Percentiles rank a stretch among this genome's conserved stretches.
phyloP scores from a whole-genome alignment of 2,329 filamentous ascomycete species.

The Sclerotinia minor region DNA sequence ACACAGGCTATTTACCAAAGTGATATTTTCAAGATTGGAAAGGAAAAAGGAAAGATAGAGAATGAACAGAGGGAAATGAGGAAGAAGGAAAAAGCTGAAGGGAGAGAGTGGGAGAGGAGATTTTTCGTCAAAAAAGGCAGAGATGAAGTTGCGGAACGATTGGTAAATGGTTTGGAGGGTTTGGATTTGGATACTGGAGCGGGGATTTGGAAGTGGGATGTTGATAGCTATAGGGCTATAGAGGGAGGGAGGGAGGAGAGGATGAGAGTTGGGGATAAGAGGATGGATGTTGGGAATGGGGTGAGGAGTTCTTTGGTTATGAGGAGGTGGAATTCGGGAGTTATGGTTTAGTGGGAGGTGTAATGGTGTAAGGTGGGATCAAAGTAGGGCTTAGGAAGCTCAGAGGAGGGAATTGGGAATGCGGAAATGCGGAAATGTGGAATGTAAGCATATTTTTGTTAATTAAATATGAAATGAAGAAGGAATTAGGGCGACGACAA shows the following conservation, averaged over 20 bases:
- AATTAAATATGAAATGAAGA: too few relatives aligned
- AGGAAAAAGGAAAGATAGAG: constrained; percentile 86
- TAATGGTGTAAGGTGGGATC: too few relatives aligned
- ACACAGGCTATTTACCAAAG: constrained; percentile 75
- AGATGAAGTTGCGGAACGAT: constrained; percentile 45
- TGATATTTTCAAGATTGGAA: constrained; percentile 76
- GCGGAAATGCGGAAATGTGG: too few relatives aligned
- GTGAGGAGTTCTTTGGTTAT: constrained; percentile 33
- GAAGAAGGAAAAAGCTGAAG: constrained; percentile 70
- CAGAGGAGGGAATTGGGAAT: too few relatives aligned
- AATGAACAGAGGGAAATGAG: constrained; percentile 79
- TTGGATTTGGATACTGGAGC: constrained; percentile 37
- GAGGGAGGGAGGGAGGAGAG: constrained; percentile 27
- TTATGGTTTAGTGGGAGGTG: constrained; percentile 20
- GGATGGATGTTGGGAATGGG: constrained; percentile 29
- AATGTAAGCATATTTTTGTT: too few relatives aligned
- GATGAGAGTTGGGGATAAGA: neutral
- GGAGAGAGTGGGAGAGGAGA: constrained; percentile 72
- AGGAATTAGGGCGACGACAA: too few relatives aligned
- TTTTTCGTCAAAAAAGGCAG: constrained; percentile 67
- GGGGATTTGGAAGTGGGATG: constrained; percentile 39
- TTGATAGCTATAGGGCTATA: constrained; percentile 33
- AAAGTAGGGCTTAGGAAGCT: too few relatives aligned
- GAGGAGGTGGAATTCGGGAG: constrained; percentile 36
- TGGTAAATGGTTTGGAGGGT: constrained; percentile 34